Base-by-base conservation (phyloP, 495 filamentous ascomycete genomes). In the Aspergillus panamensis region DNA sequence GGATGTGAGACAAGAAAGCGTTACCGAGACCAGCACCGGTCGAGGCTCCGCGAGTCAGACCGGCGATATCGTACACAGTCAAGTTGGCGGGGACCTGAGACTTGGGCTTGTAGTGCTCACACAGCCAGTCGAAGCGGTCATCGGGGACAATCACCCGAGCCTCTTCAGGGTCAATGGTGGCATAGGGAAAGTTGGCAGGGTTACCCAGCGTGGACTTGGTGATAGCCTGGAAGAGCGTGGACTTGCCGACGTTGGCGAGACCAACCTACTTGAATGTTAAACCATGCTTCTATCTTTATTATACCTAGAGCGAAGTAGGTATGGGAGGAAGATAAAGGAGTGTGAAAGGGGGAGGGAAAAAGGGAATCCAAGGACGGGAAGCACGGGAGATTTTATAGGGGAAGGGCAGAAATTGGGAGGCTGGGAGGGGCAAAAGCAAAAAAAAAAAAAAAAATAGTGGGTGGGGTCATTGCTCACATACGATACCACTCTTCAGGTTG, bases 401-500 rank as follows among this genome's bases (percentile, higher is more conserved):
- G 51, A 52, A 14, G 59, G 57, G 47, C 47, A 53, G 66, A 68
- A 58, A 32, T 39, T 12, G 16, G 58, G 57, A 50, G 57, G 70
- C 60, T 70, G 69, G 68, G 64, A 59, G 57, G 61, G 66, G 67
- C 66, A 66, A 63, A 66, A 65, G 48, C 47, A 56, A 58, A 55
- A 67, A 68, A 66, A 68, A 66, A 60, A 61, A 59, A 65, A 60
- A 66, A 66, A 69, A 63, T 53, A 60, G 52, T 48, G 48, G 61
- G 70, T 73, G 72, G 77, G 71, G 73, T 66, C 69, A 54, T 55
- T 71, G 75, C 79, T 78, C 78, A 86, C 90, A 82, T 87, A 96
- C 95, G 85, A 99, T 99, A 82, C 95, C 95, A 79, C 90, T 95
- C 85, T 97, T 99, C 77, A 99, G 78, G 79, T 86, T 97, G 82